Conservation (phyloP, 768 basidiomycete species). For the Pleurotus tuoliensis region DNA sequence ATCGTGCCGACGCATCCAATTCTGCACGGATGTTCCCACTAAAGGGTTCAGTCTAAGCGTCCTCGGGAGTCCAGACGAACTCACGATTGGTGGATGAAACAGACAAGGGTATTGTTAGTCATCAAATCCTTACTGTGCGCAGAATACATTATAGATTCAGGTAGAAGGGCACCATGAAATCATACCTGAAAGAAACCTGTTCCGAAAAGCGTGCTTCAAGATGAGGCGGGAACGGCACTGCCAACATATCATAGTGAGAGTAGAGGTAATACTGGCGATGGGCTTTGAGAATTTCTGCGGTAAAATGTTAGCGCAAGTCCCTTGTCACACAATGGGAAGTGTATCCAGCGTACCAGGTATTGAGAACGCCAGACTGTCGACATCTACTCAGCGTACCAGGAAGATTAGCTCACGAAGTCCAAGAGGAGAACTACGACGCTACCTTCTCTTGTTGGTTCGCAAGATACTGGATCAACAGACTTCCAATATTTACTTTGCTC, state of each 20-base stretch:
- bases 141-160: too few species aligned
- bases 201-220: conserved; percentile 72
- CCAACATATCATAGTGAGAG: conserved; percentile 71
- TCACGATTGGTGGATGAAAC: conserved; percentile 96
- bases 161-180: conserved; percentile 5
- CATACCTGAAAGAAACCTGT: conserved; percentile 90
- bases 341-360: conserved; percentile 54
- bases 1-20: conserved; percentile 66
- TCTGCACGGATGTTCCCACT: conserved; percentile 90
- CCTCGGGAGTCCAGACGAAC: conserved; percentile 21
- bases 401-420: too few species aligned
- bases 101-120: conserved; percentile 68
- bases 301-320: conserved; percentile 1
- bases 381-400: conserved; percentile 33
- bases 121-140: conserved; percentile 67
- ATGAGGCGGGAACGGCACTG: conserved; percentile 67
- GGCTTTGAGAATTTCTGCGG: conserved; percentile 77
- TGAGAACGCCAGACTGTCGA: conserved; percentile 59
- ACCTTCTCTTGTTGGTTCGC: conserved; percentile 77
- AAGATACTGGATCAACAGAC: conserved; percentile 73
- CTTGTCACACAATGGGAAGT: background rate
- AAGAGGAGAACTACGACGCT: background rate
- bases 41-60: conserved; percentile 1
- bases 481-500: conserved; percentile 94
- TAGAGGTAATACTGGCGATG: conserved; percentile 86